phyloP scores from a whole-genome alignment of 495 filamentous ascomycete species.

The Trichocladium uniseriatum region DNA sequence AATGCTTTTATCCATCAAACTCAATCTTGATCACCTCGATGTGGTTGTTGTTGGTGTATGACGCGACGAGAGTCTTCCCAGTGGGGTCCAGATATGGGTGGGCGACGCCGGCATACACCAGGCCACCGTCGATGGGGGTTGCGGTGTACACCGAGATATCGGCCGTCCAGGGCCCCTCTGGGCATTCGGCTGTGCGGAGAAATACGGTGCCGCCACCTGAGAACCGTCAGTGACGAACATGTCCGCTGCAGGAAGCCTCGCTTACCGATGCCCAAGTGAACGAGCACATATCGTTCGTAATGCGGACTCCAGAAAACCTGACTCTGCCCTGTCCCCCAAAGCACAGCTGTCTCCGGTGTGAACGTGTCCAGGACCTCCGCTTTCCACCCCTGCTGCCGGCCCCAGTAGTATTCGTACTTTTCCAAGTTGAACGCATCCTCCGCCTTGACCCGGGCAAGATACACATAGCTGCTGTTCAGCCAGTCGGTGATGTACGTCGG shows the following conservation, averaged over 20 bases:
- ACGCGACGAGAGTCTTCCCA: conserved; percentile 22
- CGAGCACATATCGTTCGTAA: conserved; percentile 25
- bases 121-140: conserved; percentile 19
- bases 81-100: conserved; percentile 27
- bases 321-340: conserved; percentile 27
- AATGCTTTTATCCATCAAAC: background rate
- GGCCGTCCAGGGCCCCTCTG: conserved; percentile 29
- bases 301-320: conserved; percentile 26
- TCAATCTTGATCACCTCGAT: conserved; percentile 24
- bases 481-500: conserved; percentile 19
- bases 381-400: conserved; percentile 24
- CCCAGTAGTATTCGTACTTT: conserved; percentile 34
- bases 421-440: conserved; percentile 24
- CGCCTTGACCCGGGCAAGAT: conserved; percentile 28
- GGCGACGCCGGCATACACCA: conserved; percentile 28
- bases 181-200: conserved; percentile 21
- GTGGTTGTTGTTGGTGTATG: conserved; percentile 29
- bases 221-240: background rate
- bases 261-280: conserved; percentile 24
- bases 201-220: conserved; percentile 16
- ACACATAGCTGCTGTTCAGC: conserved; percentile 22
- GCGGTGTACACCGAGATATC: conserved; percentile 26
- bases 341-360: conserved; percentile 21
- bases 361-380: conserved; percentile 18
- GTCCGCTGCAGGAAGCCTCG: background rate